Evolutionary conservation across 257 asterid genomes (phyloP), one percentile per base, ranked within the genome.

Genomic region (Cynanchum wilfordii): DNA sequence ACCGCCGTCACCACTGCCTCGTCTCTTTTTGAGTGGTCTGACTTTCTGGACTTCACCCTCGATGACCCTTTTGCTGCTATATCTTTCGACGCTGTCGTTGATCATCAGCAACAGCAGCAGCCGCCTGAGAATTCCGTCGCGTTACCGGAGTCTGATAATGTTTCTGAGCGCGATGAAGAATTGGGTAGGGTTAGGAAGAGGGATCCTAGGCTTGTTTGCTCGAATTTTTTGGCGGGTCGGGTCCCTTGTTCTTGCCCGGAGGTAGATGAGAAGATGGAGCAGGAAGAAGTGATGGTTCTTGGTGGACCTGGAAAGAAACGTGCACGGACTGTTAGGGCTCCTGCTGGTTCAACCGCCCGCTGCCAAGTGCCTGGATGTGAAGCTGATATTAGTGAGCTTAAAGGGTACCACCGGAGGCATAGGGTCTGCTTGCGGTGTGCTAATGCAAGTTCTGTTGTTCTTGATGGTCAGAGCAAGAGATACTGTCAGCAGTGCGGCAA

Each of bases 191-290:
- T 87, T 57, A 82, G 98, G 83, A 95, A 92, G 76, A 74, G 98
- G 73, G 99, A 92, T 85, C 97, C 95, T 11, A 89, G 96, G 76
- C 57, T 92, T 82, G 85, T 85, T 7, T 95, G 99, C 77, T 82
- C 98, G 9, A 95, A 95, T 56, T 92, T 87, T 79, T 66, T 95
- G 72, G 95, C 97, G 47, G 99, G 99, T n/a, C 81, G 85, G 81
- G 73, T 95, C 47, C 99, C 99, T 0, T 92, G 98, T 72, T 97
- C 97, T 22, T 95, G 99, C 68, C 99, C 99, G 0, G 99, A 95
- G 77, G 20, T 95, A 75, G 99, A 95, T 76, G 96, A 66, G 82
- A 70, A 79, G 87, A 40, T 89, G 80, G 91, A 68, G 81, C 90
- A 71, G 78, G 84, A 80, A 77, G 91, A 87, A 82, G 86, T 70